These are phyloP conservation scores for Erigeron philadelphicus DNA, from an alignment of 140 eudicot species.

Conservation along the genomic window DNA sequence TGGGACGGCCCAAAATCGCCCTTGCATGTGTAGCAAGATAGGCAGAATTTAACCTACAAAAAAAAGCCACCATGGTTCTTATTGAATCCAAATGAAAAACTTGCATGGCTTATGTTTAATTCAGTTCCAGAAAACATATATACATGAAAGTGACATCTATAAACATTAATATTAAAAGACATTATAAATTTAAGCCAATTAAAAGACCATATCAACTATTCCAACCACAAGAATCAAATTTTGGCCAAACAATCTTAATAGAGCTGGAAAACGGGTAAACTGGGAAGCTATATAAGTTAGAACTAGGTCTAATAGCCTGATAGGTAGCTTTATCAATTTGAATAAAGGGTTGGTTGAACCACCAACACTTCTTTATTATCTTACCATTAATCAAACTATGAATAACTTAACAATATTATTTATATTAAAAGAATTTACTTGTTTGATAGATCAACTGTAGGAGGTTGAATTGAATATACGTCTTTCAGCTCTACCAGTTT, in stretches of 20 bases:
- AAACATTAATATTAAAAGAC: background rate
- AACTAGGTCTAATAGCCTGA: too few species aligned
- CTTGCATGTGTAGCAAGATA: constrained; percentile 86
- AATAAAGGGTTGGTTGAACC: background rate
- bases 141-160: background rate
- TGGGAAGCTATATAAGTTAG: too few species aligned
- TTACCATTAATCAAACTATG: background rate
- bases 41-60: constrained; percentile 70
- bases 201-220: background rate
- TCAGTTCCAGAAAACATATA: background rate
- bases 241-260: background rate
- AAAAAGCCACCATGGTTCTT: background rate
- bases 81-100: background rate
- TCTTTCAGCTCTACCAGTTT: background rate
- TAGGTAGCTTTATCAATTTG: too few species aligned
- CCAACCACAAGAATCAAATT: background rate
- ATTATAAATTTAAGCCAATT: background rate
- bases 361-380: background rate
- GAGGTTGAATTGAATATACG: background rate
- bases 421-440: background rate
- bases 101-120: background rate
- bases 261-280: background rate
- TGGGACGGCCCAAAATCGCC: constrained; percentile 78
- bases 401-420: background rate
- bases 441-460: background rate